Percentiles rank a stretch among this genome's conserved stretches.
phyloP scores from a whole-genome alignment of 305 asterid species.

The Striga hermonthica region DNA sequence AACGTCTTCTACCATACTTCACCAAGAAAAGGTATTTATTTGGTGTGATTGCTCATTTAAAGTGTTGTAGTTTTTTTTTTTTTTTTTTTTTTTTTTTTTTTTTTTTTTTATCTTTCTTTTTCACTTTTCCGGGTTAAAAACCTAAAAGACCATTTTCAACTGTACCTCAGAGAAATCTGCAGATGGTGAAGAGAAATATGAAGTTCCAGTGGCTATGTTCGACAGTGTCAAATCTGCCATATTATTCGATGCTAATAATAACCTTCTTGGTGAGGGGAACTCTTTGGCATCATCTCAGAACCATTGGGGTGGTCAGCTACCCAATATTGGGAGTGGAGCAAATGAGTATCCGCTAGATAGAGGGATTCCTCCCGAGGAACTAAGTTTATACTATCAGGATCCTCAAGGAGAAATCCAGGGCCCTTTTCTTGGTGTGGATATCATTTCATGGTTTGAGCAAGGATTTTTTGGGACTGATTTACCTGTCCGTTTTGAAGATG shows the following conservation, averaged over 20 bases:
- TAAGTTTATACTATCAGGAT: constrained; percentile 82
- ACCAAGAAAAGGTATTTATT: constrained; percentile 36
- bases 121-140: neutral
- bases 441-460: constrained; percentile 95
- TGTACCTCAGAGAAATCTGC: constrained; percentile 39
- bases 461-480: constrained; percentile 93
- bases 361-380: constrained; percentile 67
- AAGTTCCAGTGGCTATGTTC: constrained; percentile 40
- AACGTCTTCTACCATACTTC: constrained; percentile 37
- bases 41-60: constrained; percentile 29
- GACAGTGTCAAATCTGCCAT: constrained; percentile 35
- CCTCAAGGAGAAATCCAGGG: constrained; percentile 99
- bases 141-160: constrained; percentile 23
- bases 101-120: constrained; percentile 17
- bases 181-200: constrained; percentile 36
- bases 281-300: constrained; percentile 46
- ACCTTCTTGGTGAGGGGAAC: constrained; percentile 45
- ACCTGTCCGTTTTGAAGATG: constrained; percentile 89
- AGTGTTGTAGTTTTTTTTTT: constrained; percentile 8
- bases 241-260: constrained; percentile 40
- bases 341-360: constrained; percentile 48
- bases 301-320: constrained; percentile 49
- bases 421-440: constrained; percentile 95
- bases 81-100: constrained; percentile 16
- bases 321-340: constrained; percentile 40